Conservation (phyloP, 371 early-diverging fungal genomes). For the Saksenaea vasiformis region DNA sequence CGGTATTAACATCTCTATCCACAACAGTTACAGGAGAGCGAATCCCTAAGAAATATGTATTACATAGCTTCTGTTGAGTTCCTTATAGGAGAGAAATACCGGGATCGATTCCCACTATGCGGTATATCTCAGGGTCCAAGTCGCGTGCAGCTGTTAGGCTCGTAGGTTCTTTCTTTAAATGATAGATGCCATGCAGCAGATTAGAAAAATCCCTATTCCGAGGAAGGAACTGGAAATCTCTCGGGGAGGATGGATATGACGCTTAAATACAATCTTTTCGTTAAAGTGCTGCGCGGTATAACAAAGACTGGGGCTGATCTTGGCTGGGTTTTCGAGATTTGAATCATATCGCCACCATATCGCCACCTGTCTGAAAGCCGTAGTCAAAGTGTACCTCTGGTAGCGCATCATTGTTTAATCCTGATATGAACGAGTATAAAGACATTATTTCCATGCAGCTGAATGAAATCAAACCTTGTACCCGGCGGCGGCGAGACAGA, state of each 20-base stretch:
- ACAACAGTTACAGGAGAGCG: no score
- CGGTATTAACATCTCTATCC: no score
- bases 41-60: no score
- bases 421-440: background rate
- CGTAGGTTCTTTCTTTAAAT: no score
- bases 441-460: background rate
- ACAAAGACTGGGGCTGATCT: background rate
- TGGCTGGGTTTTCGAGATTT: background rate
- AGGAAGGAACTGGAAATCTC: background rate
- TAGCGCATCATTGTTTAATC: background rate
- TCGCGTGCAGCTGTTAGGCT: no score
- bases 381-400: background rate
- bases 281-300: background rate
- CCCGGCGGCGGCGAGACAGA: background rate
- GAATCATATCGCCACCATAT: background rate
- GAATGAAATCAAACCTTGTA: background rate
- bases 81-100: background rate
- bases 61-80: background rate
- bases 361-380: no score
- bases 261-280: background rate
- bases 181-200: background rate
- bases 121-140: background rate
- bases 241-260: background rate
- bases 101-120: background rate
- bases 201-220: background rate